A percentile compares a stretch with the other conserved stretches of the same genome.
These are phyloP conservation scores for Pseudogymnoascus sp. DNA, from an alignment of 2,329 filamentous ascomycete species.

Conservation along the genomic window DNA sequence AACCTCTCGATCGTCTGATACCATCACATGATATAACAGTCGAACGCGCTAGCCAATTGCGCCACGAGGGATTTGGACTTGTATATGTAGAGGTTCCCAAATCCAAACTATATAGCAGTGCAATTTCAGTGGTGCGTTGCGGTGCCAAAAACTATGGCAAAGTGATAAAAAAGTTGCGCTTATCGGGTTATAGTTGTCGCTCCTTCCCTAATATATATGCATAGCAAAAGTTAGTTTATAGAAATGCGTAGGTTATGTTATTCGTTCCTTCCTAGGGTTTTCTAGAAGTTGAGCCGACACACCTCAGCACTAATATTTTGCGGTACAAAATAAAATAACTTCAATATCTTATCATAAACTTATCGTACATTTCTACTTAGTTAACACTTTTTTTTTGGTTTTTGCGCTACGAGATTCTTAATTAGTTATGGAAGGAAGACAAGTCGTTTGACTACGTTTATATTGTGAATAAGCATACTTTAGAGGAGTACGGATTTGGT, in stretches of 20 bases:
- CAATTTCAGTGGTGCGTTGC: background rate
- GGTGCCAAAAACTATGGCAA: background rate
- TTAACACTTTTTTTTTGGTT: too few relatives aligned
- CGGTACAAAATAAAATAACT: too few relatives aligned
- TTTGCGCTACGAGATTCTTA: too few relatives aligned
- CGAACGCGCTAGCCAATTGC: conserved; percentile 1
- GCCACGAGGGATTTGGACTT: background rate
- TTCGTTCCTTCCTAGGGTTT: background rate
- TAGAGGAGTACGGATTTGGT: too few relatives aligned
- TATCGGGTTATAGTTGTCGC: background rate
- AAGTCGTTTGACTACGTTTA: too few relatives aligned
- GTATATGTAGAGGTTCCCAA: background rate
- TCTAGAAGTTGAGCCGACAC: background rate
- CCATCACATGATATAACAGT: background rate
- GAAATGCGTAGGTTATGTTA: background rate
- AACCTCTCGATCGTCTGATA: background rate
- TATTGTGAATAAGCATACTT: too few relatives aligned
- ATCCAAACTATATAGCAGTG: background rate
- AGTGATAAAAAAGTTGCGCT: background rate
- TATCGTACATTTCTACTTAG: too few relatives aligned
- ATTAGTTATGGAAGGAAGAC: too few relatives aligned
- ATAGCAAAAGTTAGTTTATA: background rate
- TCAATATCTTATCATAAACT: too few relatives aligned
- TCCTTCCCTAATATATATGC: background rate
- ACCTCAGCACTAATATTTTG: too few relatives aligned